Conservation (phyloP, 139 green algal species). For the Limnomonas spitsbergensis region DNA sequence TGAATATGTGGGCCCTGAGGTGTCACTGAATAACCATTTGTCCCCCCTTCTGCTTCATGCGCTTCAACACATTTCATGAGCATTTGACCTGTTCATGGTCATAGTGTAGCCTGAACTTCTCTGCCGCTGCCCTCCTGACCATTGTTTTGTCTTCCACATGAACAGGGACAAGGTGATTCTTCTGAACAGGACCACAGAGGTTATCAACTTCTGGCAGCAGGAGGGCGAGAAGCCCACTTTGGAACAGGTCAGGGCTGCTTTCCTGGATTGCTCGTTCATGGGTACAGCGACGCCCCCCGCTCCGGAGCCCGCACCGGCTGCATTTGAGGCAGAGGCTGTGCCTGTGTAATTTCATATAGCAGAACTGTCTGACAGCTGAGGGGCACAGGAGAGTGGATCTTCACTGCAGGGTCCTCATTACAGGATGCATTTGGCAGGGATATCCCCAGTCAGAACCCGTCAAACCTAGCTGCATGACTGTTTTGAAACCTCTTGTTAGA, state of each 20-base stretch:
- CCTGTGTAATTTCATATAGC: too few species aligned
- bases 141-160: neutral
- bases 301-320: neutral
- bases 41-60: neutral
- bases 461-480: too few species aligned
- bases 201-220: constrained; percentile 93
- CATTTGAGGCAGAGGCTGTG: neutral
- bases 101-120: too few species aligned
- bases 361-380: too few species aligned
- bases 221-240: constrained; percentile 19
- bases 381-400: too few species aligned
- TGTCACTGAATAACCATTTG: neutral
- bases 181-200: constrained; percentile 78
- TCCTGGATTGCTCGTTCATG: constrained; percentile 17
- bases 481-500: too few species aligned
- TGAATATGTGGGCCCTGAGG: neutral
- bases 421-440: too few species aligned
- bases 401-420: too few species aligned
- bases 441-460: too few species aligned
- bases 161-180: constrained; percentile 70
- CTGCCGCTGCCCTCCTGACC: neutral
- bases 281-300: neutral
- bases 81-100: too few species aligned
- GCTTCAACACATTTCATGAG: too few species aligned
- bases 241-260: neutral